These are phyloP conservation scores for Sutorius australiensis DNA, from an alignment of 768 basidiomycete species.

Conservation along the genomic window DNA sequence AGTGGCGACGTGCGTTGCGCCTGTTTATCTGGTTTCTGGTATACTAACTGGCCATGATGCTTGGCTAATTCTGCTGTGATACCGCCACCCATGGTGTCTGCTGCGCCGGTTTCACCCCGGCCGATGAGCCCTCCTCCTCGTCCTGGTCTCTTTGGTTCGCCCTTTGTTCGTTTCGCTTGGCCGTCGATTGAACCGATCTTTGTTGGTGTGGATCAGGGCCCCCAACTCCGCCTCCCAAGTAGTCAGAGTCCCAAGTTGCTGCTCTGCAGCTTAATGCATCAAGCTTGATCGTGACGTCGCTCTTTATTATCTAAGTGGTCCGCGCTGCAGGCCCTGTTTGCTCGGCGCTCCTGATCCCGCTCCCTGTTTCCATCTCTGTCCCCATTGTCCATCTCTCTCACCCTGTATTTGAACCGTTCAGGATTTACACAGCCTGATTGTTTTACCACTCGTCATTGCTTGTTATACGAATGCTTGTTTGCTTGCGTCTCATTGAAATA, in stretches of 20 bases:
- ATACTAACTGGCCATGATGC: background rate
- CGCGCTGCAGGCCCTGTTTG: too few species aligned
- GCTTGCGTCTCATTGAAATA: too few species aligned
- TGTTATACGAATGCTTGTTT: too few species aligned
- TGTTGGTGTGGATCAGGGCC: constrained; percentile 32
- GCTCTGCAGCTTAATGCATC: too few species aligned
- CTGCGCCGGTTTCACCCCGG: too few species aligned
- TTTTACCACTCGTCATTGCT: too few species aligned
- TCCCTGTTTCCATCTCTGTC: background rate
- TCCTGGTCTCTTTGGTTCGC: constrained; percentile 63
- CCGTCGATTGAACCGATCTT: background rate
- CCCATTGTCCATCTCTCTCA: background rate
- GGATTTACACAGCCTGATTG: too few species aligned
- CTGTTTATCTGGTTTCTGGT: too few species aligned
- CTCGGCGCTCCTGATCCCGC: background rate
- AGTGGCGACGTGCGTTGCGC: constrained; percentile 45
- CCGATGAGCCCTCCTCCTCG: too few species aligned
- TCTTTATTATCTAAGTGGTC: too few species aligned
- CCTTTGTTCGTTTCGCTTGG: background rate
- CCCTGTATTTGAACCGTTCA: constrained; percentile 8
- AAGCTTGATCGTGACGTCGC: too few species aligned
- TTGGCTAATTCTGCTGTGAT: constrained; percentile 63
- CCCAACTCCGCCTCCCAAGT: constrained; percentile 36
- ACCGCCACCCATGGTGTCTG: constrained; percentile 46
- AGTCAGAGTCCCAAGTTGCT: too few species aligned